Evolutionary conservation across 2,329 filamentous ascomycete genomes (phyloP), one percentile per base, ranked within the genome.

Genomic region (Hypoxylon sp.): DNA sequence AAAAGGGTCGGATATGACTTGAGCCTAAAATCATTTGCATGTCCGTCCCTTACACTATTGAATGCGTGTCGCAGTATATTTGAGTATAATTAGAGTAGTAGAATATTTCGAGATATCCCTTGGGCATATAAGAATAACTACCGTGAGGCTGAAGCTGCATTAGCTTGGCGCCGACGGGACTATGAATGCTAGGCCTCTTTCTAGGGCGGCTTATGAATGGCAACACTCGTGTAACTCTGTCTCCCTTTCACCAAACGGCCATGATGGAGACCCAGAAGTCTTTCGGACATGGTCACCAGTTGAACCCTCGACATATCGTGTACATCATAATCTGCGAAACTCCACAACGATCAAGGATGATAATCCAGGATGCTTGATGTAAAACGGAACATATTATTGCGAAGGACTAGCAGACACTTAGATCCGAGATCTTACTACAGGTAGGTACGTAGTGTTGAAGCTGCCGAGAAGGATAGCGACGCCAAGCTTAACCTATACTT

Each of bases 1-100:
- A 25, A 30, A 23, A 9, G 43, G 51, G 56, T 21, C 55, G 41
- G 27, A 45, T 53, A 39, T 23, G 27, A 37, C 19, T 30, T 8
- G 37, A 58, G 53, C 63, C 57, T 58, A 37, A 54, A 59, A 51
- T 48, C 16, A 41, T 58, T 48, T 47, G 46, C 27, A 41, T n/a
- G 6, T 30, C 54, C 25, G 14, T 47, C 25, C 52, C 46, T 52
- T 41, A 32, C 51, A 41, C 34, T 39, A 41, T 21, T 30, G 11
- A 54, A 34, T 32, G 5, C 25, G 11, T 47, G 16, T 47, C 19
- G 48, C 16, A 53, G 16, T 47, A 12, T 7, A 45, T 25, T 25
- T 9, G 27, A 51, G 6, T 30, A 25, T 27, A 29, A 27, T 39
- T 27, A 54, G 39, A 16, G 50, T 23, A 46, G 14, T 32, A 21